Percentiles rank a stretch among this genome's conserved stretches.
phyloP scores from a whole-genome alignment of 73 alveolate species.

The Loxodes magnus region DNA sequence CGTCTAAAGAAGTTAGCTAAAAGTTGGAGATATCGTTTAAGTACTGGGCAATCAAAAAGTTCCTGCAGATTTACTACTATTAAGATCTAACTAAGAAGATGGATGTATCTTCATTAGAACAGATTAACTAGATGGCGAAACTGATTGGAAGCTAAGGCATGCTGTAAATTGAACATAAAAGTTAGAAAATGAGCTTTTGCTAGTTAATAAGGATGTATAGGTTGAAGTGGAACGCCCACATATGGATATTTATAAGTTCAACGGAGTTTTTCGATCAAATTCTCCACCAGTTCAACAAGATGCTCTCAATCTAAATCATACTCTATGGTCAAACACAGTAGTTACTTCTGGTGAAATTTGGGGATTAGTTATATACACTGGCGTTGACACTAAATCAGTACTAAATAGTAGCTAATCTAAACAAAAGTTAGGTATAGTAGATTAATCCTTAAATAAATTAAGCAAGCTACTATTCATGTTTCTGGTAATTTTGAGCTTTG shows the following conservation, averaged over 20 bases:
- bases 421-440: conserved; percentile 72
- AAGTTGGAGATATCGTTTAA: conserved; percentile 77
- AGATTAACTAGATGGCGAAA: conserved; percentile 95
- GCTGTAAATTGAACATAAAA: conserved; percentile 50
- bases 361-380: conserved; percentile 77
- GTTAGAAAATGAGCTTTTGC: conserved; percentile 23
- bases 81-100: conserved; percentile 40
- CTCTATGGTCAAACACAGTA: conserved; percentile 92
- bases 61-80: conserved; percentile 82
- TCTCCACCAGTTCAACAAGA: too few relatives aligned
- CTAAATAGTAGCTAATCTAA: conserved; percentile 71
- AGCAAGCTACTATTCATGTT: conserved; percentile 59
- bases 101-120: conserved; percentile 82
- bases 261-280: conserved; percentile 64
- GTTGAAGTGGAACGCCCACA: conserved; percentile 38
- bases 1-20: conserved; percentile 8
- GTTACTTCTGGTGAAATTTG: conserved; percentile 64
- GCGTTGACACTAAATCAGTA: conserved; percentile 70
- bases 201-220: conserved; percentile 13
- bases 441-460: conserved; percentile 56
- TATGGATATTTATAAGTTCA: conserved; percentile 55
- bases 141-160: conserved; percentile 95
- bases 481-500: conserved; percentile 54
- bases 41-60: conserved; percentile 63
- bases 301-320: conserved; percentile 76